Base-by-base conservation (phyloP, 768 basidiomycete species). In the Boletus rubropictus region DNA sequence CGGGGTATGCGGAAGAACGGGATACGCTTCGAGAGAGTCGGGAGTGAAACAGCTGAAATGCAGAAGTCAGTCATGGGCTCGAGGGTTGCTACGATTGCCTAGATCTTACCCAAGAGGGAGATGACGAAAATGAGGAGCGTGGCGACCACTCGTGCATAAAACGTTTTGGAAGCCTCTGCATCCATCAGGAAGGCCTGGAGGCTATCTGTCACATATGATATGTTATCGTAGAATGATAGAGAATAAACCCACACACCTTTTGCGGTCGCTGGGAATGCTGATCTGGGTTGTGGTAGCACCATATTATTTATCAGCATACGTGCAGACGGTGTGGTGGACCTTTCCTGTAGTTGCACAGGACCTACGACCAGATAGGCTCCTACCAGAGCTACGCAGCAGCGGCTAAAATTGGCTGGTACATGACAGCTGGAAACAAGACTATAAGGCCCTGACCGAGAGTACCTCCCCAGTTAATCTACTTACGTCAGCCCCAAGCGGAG, bases 1-100 rank as follows among this genome's bases (percentile, higher is more conserved):
- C 74, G 74, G 2, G 86, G 86, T 54, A 88, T 81, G 43, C 74
- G 74, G 18, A 89, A 56, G 47, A 71, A 72, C 6, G 72, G 69
- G 12, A 74, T 57, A 2, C 72, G 72, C 48, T 76, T 78, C 0
- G 86, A 85, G 21, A 87, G 47, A 1, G 78, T 69, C 0, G 89
- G 88, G 51, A 90, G 84, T 0, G 84, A 84, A 1, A 80, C 82
- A n/a, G 88, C 87, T 77, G 39, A 3, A 11, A 45, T 25, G 32
- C 22, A 18, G 14, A 25, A 1, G 45, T 53, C 22, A 54, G 38
- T 29, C 20, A 22, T 9, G 46, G 22, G 12, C 22, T 15, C 28
- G 9, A 36, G 18, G 10, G 42, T 12, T 37, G 40, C 24, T 37
- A 12, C 17, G 22, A 53, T 49, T 46, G 41, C 10, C 7, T 29